Percentiles rank a stretch among this genome's conserved stretches.
phyloP scores from a whole-genome alignment of 1,284 basidiomycete species.

The Bondarzewia mesenterica region DNA sequence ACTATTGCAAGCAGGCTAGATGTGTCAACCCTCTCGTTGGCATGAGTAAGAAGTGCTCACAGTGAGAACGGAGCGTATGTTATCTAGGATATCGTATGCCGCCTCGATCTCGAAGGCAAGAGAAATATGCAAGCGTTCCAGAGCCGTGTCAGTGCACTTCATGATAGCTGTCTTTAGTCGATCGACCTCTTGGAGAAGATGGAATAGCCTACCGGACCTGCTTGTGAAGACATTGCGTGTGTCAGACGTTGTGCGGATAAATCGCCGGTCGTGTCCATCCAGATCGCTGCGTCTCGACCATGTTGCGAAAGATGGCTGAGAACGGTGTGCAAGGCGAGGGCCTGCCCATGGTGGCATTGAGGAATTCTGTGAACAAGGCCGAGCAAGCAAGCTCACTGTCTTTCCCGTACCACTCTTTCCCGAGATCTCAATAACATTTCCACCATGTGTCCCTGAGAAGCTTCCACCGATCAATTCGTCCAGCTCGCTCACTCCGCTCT shows the following conservation, averaged over 20 bases:
- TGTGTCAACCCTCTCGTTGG: background rate
- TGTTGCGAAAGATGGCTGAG: conserved; percentile 39
- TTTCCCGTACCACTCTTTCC: conserved; percentile 57
- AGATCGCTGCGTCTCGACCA: conserved; percentile 35
- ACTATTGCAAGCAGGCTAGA: background rate
- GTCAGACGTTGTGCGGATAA: conserved; percentile 47
- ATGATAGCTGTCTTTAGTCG: background rate
- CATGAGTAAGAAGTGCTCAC: conserved; percentile 17
- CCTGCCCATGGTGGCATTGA: conserved; percentile 24
- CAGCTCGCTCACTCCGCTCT: conserved; percentile 34
- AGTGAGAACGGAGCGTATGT: conserved; percentile 22
- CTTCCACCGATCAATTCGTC: conserved; percentile 40
- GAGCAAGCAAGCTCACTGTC: conserved; percentile 33
- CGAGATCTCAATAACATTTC: conserved; percentile 53
- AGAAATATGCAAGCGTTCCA: conserved; percentile 36
- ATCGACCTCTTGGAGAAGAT: background rate
- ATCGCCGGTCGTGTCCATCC: conserved; percentile 67
- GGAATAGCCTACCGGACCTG: conserved; percentile 24
- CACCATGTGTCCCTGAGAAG: conserved; percentile 28
- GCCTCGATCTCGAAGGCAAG: conserved; percentile 50
- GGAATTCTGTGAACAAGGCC: background rate
- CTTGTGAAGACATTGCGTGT: conserved; percentile 26
- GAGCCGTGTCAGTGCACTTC: conserved; percentile 24
- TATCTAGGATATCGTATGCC: conserved; percentile 42
- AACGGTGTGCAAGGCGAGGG: conserved; percentile 48